phyloP scores from a whole-genome alignment of 2,329 filamentous ascomycete genomes.

The Arthrobotrys megalospora region DNA sequence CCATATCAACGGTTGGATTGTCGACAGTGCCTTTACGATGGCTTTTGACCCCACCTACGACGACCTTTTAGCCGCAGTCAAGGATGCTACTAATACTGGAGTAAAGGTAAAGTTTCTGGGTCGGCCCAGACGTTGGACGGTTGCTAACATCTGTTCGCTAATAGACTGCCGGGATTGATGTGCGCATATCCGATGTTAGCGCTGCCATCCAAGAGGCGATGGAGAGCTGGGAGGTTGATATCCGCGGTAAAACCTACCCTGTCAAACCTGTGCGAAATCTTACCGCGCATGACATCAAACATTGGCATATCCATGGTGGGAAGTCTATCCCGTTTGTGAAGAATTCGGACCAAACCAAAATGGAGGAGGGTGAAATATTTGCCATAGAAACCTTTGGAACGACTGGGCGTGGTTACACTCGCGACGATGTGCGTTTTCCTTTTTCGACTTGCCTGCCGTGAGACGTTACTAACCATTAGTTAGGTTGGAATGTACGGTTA shows the following conservation, averaged over 20 bases:
- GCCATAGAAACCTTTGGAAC: constrained; percentile 95
- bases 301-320: constrained; percentile 89
- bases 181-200: constrained; percentile 87
- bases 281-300: constrained; percentile 87
- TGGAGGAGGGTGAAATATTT: constrained; percentile 96
- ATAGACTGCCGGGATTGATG: constrained; percentile 88
- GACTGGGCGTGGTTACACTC: constrained; percentile 88
- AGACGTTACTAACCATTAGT: constrained; percentile 15
- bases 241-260: constrained; percentile 82
- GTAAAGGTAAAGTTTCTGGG: constrained; percentile 71
- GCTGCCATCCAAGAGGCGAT: constrained; percentile 88
- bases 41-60: constrained; percentile 79
- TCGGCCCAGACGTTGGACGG: no score
- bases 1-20: constrained; percentile 79
- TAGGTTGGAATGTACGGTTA: constrained; percentile 89
- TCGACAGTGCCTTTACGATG: constrained; percentile 80
- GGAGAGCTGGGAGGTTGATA: constrained; percentile 91
- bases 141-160: background rate
- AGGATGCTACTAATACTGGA: constrained; percentile 81
- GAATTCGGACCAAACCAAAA: constrained; percentile 87
- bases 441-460: background rate
- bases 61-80: constrained; percentile 77
- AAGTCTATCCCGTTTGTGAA: constrained; percentile 95
- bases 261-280: constrained; percentile 89
- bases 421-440: constrained; percentile 79